A percentile compares a stretch with the other conserved stretches of the same genome.
Evolutionary conservation across 441 rosid genomes (phyloP).

Genomic region (Isatis lusitanica): DNA sequence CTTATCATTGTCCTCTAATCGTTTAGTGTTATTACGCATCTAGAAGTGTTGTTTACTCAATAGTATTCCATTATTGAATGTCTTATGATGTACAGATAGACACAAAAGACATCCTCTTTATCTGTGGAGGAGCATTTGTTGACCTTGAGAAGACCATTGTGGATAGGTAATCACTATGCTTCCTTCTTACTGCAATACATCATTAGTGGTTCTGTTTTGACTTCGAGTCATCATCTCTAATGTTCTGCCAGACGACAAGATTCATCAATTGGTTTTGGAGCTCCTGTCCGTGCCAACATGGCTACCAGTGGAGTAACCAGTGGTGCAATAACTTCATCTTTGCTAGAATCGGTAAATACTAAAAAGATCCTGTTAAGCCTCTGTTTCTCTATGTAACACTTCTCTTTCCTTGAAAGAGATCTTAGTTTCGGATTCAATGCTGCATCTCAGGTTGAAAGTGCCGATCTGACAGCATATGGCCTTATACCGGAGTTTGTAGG

Average conservation of each 20-base stretch:
- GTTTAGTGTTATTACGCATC: not conserved
- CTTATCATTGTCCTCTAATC: not conserved
- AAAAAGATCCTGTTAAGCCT: not conserved
- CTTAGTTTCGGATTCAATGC: slow-evolving; percentile 4
- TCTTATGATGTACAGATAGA: slow-evolving; percentile 58
- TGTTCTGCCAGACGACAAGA: slow-evolving; percentile 71
- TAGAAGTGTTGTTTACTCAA: not conserved
- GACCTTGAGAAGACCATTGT: slow-evolving; percentile 94
- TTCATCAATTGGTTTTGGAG: slow-evolving; percentile 96
- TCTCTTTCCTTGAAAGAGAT: slow-evolving; percentile 5
- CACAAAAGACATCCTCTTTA: slow-evolving; percentile 90
- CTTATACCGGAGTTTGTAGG: slow-evolving; percentile 98
- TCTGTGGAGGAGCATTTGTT: slow-evolving; percentile 95
- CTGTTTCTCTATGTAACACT: not conserved
- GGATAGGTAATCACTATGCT: slow-evolving; percentile 59
- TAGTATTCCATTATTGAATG: not conserved
- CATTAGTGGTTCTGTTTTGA: slow-evolving; percentile 20
- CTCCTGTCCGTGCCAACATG: slow-evolving; percentile 96
- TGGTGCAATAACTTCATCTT: slow-evolving; percentile 77
- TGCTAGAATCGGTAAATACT: slow-evolving; percentile 78
- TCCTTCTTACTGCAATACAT: not conserved
- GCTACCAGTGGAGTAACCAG: slow-evolving; percentile 65
- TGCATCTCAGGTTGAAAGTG: slow-evolving; percentile 78
- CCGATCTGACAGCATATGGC: slow-evolving; percentile 93
- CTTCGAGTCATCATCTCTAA: slow-evolving; percentile 22